phyloP scores from a whole-genome alignment of 2,329 filamentous ascomycete species.

The Helotiales sp. region DNA sequence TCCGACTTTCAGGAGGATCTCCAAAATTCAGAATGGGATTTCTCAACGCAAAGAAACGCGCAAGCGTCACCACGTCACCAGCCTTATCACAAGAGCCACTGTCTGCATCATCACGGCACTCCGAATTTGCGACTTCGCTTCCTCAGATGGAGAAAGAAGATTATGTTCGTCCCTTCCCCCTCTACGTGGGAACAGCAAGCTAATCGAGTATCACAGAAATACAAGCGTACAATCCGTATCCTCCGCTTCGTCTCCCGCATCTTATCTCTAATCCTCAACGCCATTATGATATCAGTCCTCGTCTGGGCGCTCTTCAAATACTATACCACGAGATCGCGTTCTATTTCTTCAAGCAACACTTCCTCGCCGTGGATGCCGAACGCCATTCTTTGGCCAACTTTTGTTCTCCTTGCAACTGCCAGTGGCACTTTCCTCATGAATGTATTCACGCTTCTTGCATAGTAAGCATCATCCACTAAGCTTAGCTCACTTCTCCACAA shows the following conservation, averaged over 20 bases:
- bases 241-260: slow-evolving; percentile 22
- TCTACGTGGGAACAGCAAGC: not conserved
- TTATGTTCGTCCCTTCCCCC: slow-evolving; percentile 5
- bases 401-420: slow-evolving; percentile 20
- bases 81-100: slow-evolving; percentile 1
- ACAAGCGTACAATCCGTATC: slow-evolving; percentile 23
- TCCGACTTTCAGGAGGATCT: not conserved
- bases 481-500: too few relatives aligned
- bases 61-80: slow-evolving; percentile 48
- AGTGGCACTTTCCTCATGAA: slow-evolving; percentile 22
- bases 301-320: slow-evolving; percentile 22
- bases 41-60: slow-evolving; percentile 7
- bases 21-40: slow-evolving; percentile 7
- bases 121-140: slow-evolving; percentile 4
- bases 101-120: not conserved
- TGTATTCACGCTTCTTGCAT: slow-evolving; percentile 11
- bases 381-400: slow-evolving; percentile 22
- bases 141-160: slow-evolving; percentile 18
- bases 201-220: slow-evolving; percentile 11
- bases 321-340: slow-evolving; percentile 14
- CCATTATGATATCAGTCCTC: slow-evolving; percentile 19
- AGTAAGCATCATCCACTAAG: too few relatives aligned
- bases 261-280: slow-evolving; percentile 18
- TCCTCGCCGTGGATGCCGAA: slow-evolving; percentile 14
- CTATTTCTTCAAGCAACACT: not conserved